These are phyloP conservation scores for Podila verticillata DNA, from an alignment of 192 early-diverging fungal genomes.

Conservation along the genomic window DNA sequence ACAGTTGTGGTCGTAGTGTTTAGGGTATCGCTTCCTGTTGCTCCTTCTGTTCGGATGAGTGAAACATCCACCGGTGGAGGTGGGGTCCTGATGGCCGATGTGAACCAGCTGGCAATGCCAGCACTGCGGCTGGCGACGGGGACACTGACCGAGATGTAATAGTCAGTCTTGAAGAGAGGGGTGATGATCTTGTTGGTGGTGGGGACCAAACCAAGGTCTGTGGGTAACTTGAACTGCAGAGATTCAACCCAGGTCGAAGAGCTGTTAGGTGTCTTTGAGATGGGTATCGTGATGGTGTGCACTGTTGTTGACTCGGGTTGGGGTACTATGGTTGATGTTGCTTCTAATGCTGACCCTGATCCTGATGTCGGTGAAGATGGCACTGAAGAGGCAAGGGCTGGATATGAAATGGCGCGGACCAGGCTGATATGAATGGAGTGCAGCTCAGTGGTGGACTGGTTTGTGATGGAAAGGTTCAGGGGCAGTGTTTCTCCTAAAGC, in stretches of 20 bases:
- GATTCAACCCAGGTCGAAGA: constrained; percentile 28
- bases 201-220: constrained; percentile 38
- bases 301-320: constrained; percentile 29
- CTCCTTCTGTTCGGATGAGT: constrained; percentile 10
- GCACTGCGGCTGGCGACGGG: constrained; percentile 29
- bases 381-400: background rate
- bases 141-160: constrained; percentile 29
- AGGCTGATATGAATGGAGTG: constrained; percentile 27
- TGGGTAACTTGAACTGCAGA: constrained; percentile 26
- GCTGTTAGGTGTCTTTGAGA: constrained; percentile 28
- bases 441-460: constrained; percentile 31
- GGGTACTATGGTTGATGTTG: background rate
- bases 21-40: background rate
- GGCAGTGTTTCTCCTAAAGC: constrained; percentile 30
- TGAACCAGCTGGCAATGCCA: constrained; percentile 45
- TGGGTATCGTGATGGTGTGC: constrained; percentile 20
- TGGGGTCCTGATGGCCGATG: constrained; percentile 14
- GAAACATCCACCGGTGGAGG: constrained; percentile 45
- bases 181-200: constrained; percentile 48
- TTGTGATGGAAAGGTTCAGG: constrained; percentile 30
- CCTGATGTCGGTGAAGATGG: background rate
- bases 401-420: constrained; percentile 37
- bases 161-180: constrained; percentile 41
- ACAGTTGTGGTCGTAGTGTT: background rate
- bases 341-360: background rate